A percentile compares a stretch with the other conserved stretches of the same genome.
Conservation (phyloP, 371 early-diverging fungal species). For the Syncephalastrum contaminatum region DNA sequence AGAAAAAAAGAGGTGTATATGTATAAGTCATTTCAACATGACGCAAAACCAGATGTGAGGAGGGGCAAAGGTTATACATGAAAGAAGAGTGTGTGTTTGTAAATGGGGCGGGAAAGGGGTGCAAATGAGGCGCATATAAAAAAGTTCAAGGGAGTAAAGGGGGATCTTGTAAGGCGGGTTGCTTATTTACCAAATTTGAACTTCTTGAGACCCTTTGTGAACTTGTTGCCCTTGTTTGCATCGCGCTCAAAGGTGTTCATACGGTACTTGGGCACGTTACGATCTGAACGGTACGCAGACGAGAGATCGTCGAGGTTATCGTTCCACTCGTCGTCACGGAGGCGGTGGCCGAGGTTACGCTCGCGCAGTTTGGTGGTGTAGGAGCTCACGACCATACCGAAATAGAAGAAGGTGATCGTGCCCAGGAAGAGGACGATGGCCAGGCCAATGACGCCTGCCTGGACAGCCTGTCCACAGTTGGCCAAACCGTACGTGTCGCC, state of each 20-base stretch:
- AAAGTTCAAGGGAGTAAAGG: slow-evolving; percentile 8
- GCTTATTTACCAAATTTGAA: slow-evolving; percentile 27
- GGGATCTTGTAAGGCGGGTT: not conserved
- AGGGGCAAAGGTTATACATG: too few relatives aligned
- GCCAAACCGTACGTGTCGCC: slow-evolving; percentile 49
- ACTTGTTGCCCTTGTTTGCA: slow-evolving; percentile 22
- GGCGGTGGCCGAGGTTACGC: slow-evolving; percentile 46
- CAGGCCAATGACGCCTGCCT: slow-evolving; percentile 46
- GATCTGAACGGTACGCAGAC: slow-evolving; percentile 36
- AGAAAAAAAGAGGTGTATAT: too few relatives aligned
- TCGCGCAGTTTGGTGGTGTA: slow-evolving; percentile 41
- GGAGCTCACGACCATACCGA: slow-evolving; percentile 33
- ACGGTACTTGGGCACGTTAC: slow-evolving; percentile 42
- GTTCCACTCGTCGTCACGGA: slow-evolving; percentile 51
- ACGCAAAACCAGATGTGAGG: too few relatives aligned
- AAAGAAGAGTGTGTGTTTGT: too few relatives aligned
- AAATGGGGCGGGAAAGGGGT: too few relatives aligned
- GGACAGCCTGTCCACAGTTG: slow-evolving; percentile 46
- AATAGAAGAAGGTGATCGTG: slow-evolving; percentile 24
- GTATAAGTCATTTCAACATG: too few relatives aligned
- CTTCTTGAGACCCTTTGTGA: slow-evolving; percentile 21
- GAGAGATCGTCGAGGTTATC: slow-evolving; percentile 41
- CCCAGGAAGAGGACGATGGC: slow-evolving; percentile 46
- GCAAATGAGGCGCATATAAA: not conserved
- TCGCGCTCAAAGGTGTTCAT: slow-evolving; percentile 27